Evolutionary conservation across 2,329 filamentous ascomycete genomes (phyloP), one percentile per base, ranked within the genome.

Genomic region (Epichloe uncinata): DNA sequence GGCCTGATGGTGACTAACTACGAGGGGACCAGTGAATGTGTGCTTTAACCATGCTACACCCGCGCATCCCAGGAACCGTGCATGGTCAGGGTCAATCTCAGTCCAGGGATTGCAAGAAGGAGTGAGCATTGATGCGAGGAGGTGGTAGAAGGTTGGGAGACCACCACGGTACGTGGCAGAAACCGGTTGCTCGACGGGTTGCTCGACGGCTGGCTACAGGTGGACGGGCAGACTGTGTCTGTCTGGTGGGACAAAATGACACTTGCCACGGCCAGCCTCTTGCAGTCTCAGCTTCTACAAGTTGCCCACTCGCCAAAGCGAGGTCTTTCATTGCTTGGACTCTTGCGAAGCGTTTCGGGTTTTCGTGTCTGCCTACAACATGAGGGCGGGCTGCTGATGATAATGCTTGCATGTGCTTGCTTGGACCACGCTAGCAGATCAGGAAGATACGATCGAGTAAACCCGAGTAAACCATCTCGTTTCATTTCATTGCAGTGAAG

Each of bases 141-240:
- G 15, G 13, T 7, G n/a, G 26, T 30, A 6, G 13, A 26, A 7
- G 35, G 12, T 22, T 37, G 33, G 34, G 13, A 47, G 34, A 42
- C 26, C 8, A 41, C 18, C 13, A 9, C 2, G 26, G n/a, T 16
- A 20, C 12, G 13, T 8, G 13, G n/a, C 13, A 15, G 35, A 45
- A 22, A 34, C 11, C n/a, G n/a, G n/a, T n/a, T n/a, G n/a, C n/a
- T n/a, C n/a, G n/a, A n/a, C n/a, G 16, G n/a, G n/a, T 13, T n/a
- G 34, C n/a, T 22, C 36, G 42, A 20, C 48, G 35, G 48, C 48
- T 49, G 48, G 48, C 38, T 20, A 45, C 48, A 45, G 48, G 48
- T 49, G 48, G 33, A 44, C 20, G 13, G 38, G 22, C 26, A 30
- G 26, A 30, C 26, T 3, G 8, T 30, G n/a, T n/a, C 33, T 15